These are phyloP conservation scores for Papiliotrema laurentii DNA, from an alignment of 1,284 basidiomycete species.

Conservation along the genomic window DNA sequence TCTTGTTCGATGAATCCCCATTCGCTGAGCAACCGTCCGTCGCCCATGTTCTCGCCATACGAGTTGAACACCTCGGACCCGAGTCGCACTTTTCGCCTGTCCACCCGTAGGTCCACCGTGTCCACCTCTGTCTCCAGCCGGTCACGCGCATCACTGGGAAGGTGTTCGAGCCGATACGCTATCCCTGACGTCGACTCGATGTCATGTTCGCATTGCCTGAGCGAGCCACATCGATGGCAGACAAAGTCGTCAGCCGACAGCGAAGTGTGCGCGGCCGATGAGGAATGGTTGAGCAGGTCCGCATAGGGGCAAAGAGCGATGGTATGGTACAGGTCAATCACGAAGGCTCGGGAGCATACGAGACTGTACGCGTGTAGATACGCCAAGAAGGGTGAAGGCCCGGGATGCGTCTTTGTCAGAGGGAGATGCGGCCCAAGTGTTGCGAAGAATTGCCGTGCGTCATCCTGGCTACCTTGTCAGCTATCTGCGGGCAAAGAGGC, in stretches of 20 bases:
- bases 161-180: conserved; percentile 24
- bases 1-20: conserved; percentile 60
- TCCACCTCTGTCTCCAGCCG: conserved; percentile 18
- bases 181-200: conserved; percentile 8
- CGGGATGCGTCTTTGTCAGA: conserved; percentile 15
- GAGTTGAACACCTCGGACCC: conserved; percentile 74
- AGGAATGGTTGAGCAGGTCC: conserved; percentile 78
- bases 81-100: conserved; percentile 28
- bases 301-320: conserved; percentile 85
- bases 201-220: conserved; percentile 71
- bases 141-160: conserved; percentile 12
- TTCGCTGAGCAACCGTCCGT: conserved; percentile 63
- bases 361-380: conserved; percentile 71
- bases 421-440: conserved; percentile 23
- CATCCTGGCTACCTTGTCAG: conserved; percentile 17
- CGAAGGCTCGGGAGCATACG: conserved; percentile 80
- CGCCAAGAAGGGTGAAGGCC: conserved; percentile 49
- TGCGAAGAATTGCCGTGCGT: conserved; percentile 31
- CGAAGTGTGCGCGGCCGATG: conserved; percentile 19
- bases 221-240: conserved; percentile 71
- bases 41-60: conserved; percentile 67
- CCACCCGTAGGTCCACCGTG: conserved; percentile 44
- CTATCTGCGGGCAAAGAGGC: not conserved
- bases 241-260: conserved; percentile 74
- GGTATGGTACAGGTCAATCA: conserved; percentile 78